Base-by-base conservation (phyloP, 345 rosid genomes). In the Combretum micranthum region DNA sequence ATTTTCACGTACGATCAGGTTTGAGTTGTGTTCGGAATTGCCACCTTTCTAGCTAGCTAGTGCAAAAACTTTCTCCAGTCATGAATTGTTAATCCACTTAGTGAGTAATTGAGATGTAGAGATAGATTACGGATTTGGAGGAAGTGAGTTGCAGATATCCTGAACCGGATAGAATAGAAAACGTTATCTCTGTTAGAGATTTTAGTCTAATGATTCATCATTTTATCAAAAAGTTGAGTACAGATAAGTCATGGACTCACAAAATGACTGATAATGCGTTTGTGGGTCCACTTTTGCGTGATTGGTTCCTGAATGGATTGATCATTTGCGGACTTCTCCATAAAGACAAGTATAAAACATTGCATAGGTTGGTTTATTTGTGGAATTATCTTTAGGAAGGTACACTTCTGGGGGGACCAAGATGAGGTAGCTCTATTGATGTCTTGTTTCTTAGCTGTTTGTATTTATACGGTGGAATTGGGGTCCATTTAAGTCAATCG, bases 331-430 rank as follows among this genome's bases (percentile, higher is more conserved):
- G 39, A 32, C 10, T 7, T 1, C 9, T 32, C 39, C 6, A 32
- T 1, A 32, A 7, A 4, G 6, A 7, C 39, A 4, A 5, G 39
- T 32, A 32, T 32, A 32, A 32, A 32, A 32, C 10, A 32, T 7
- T 4, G 39, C 6, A 32, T 32, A 7, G 26, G 2, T 32, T 32
- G 5, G 39, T 32, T 32, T 7, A 32, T 32, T 32, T 2, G 6
- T 37, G 45, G 57, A 53, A 15, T 53, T 19, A 53, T 53, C 22
- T 53, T 44, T 53, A n/a, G 37, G 44, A 17, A 53, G 57, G 22
- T 13, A 37, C 42, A n/a, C n/a, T 44, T 21, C 13, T 37, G 44
- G 22, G 57, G 57, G 45, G 37, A 20, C 57, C 15, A 37, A 13
- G 20, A 53, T n/a, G 15, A n/a, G 39, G 16, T 37, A 32, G 15